Base-by-base conservation (phyloP, 1,284 basidiomycete species). In the Cryptococcus maquisensis region DNA sequence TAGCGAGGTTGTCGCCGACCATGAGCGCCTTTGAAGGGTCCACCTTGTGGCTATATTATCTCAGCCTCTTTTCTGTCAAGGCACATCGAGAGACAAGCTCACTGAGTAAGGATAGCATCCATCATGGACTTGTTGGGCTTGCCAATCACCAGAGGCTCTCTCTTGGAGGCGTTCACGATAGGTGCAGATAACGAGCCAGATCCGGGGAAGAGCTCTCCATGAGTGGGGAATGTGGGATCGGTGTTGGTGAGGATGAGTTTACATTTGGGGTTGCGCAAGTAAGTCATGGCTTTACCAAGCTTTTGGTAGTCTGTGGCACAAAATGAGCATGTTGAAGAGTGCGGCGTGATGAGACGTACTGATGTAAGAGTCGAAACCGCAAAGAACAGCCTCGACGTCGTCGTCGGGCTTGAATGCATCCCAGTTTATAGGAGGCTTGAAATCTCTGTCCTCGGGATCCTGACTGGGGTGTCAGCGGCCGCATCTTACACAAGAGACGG, bases 41-140 rank as follows among this genome's bases (percentile, higher is more conserved):
- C 70, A 90, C 93, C 45, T 88, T 72, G 65, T 94, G 85, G 75
- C 90, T 92, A 64, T 18, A 20, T 36, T 28, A 15, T 16, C 48
- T 40, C 20, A n/a, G 24, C 9, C 16, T 20, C 3, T 23, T n/a
- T 16, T 16, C 16, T 10, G 23, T 4, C 26, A 41, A 16, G 38
- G 16, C n/a, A n/a, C n/a, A n/a, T 16, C 18, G 2, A 9, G n/a
- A 48, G 35, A 4, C 13, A 78, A n/a, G n/a, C 84, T 66, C 62
- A 93, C 91, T 93, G 93, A n/a, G 91, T 88, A 63, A 87, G 85
- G 73, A 98, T 94, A 70, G 90, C 92, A 72, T 98, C 93, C 62
- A 98, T 79, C 89, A 98, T 95, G 28, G 86, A 87, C 68, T 82
- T 83, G 62, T 90, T 83, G 13, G 95, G 96, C 76, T 98, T 98